phyloP scores from a whole-genome alignment of 345 rosid genomes.

The Populus davidiana region DNA sequence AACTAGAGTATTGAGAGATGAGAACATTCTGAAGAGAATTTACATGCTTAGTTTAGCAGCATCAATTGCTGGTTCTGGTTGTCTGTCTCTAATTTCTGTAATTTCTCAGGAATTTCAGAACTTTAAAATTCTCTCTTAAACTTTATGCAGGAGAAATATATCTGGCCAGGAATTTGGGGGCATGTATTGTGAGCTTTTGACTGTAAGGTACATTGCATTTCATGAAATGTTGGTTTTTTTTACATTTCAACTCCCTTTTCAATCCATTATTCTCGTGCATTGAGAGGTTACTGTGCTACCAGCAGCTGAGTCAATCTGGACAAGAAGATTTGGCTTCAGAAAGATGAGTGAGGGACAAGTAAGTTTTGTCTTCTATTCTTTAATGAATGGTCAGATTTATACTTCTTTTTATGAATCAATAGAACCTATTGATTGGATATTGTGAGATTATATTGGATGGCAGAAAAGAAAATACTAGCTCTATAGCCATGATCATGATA shows the following conservation, averaged over 20 bases:
- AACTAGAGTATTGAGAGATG: too few species aligned
- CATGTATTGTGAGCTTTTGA: constrained; percentile 74
- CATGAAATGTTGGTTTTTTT: not conserved
- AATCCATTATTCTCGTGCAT: constrained; percentile 58
- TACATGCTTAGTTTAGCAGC: too few species aligned
- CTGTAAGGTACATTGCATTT: constrained; percentile 53
- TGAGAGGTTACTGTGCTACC: constrained; percentile 87
- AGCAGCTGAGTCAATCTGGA: constrained; percentile 97
- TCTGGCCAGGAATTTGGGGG: constrained; percentile 99
- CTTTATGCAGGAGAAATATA: constrained; percentile 69
- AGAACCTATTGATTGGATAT: too few species aligned
- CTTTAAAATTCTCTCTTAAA: too few species aligned
- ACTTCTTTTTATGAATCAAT: not conserved
- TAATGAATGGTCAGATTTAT: not conserved
- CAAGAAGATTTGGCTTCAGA: constrained; percentile 73
- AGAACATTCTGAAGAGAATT: too few species aligned
- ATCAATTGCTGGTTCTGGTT: not conserved
- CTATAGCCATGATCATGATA: too few species aligned
- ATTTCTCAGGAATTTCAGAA: not conserved
- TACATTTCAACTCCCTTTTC: not conserved
- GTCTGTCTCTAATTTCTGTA: not conserved
- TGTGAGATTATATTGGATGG: too few species aligned
- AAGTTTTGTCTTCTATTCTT: constrained; percentile 26
- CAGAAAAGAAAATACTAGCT: too few species aligned
- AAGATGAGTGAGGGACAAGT: constrained; percentile 70